Base-by-base conservation (phyloP, 371 early-diverging fungal species). In the Mortierella sp. region DNA sequence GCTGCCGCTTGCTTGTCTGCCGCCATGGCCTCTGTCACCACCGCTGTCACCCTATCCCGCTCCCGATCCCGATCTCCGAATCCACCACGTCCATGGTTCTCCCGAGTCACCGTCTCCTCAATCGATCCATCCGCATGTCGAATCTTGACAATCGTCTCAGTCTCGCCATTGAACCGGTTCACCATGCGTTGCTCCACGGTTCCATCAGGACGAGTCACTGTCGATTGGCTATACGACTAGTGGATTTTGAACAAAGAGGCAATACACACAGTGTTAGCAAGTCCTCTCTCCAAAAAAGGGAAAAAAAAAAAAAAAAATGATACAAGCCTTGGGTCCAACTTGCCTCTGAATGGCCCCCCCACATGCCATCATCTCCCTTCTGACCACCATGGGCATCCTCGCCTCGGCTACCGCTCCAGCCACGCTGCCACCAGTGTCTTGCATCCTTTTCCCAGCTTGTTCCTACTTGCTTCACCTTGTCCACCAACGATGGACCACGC, bases 401-500 rank as follows among this genome's bases (percentile, higher is more conserved):
- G 6, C 49, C 52, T 22, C 56, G 50, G 28, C 64, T n/a, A n/a
- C n/a, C n/a, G n/a, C n/a, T n/a, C n/a, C n/a, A n/a, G n/a, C n/a
- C n/a, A n/a, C n/a, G 48, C 17, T 73, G 67, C 74, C 74, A 74
- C 74, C 67, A 74, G 3, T 67, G 60, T 9, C 64, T 48, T 1
- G 68, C 64, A 43, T 56, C 74, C 56, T 60, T 62, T 50, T 67
- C 74, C 74, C 74, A 74, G 39, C 29, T 59, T 0, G 74, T 60
- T 0, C 74, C 74, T 9, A 67, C 74, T 29, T 67, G 41, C 68
- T 74, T 74, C 19, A 67, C 74, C 57, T 74, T 74, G 17, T 74
- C 67, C 25, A 74, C 74, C 47, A 74, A 31, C 19, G 64, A 63
- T 0, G 68, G 64, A 9, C 65, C 72, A 1, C 25, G 13, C 13